Conservation (phyloP, 2,329 filamentous ascomycete species). For the Cladorrhinum sp. region DNA sequence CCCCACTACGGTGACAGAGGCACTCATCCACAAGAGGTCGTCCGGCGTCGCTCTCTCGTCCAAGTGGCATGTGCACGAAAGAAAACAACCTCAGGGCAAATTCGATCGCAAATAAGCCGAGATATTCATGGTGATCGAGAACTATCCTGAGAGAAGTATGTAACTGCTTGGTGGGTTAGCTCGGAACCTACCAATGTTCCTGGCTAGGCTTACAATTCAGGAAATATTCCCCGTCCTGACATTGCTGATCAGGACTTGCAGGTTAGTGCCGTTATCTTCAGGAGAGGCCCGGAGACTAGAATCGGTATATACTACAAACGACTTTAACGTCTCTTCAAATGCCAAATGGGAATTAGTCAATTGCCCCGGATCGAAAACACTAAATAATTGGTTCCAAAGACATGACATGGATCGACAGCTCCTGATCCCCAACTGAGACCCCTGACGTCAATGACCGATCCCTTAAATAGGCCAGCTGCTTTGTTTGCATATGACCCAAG, state of each 20-base stretch:
- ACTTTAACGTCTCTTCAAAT: neutral
- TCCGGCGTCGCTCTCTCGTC: neutral
- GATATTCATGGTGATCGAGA: no score
- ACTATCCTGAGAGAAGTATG: no score
- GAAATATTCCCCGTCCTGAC: no score
- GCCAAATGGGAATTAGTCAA: neutral
- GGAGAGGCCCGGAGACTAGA: no score
- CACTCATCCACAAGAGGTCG: neutral
- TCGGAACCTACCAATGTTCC: no score
- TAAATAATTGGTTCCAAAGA: neutral
- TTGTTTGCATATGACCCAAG: neutral
- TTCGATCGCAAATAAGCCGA: no score
- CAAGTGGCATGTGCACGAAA: neutral
- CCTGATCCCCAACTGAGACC: neutral
- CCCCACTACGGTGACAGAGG: neutral
- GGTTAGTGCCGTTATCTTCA: no score
- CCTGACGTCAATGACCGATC: conserved; percentile 9
- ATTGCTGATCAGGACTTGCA: no score
- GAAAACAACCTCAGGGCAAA: no score
- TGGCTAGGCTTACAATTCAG: no score
- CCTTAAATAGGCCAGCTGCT: neutral
- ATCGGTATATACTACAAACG: neutral
- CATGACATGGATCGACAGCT: neutral
- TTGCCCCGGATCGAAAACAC: neutral
- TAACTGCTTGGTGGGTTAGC: no score